These are phyloP conservation scores for Trichoderma gamsii DNA, from an alignment of 495 filamentous ascomycete species.

Conservation along the genomic window DNA sequence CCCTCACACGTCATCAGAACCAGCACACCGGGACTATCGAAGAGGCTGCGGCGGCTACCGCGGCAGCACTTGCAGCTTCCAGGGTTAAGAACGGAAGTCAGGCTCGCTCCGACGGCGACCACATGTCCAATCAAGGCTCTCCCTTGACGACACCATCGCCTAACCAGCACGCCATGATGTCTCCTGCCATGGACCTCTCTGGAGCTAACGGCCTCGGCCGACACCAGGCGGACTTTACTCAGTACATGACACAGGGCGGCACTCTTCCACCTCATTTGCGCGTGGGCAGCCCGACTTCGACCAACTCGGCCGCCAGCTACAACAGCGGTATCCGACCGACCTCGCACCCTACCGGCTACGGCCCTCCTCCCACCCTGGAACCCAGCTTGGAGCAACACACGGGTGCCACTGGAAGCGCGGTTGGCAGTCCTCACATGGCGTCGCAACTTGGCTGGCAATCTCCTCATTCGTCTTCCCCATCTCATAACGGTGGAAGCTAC, in stretches of 20 bases:
- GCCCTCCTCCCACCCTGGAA: slow-evolving; percentile 79
- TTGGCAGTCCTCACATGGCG: slow-evolving; percentile 66
- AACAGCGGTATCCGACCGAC: slow-evolving; percentile 48
- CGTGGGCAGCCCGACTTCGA: slow-evolving; percentile 61
- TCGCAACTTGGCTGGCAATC: slow-evolving; percentile 64
- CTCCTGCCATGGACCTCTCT: slow-evolving; percentile 70
- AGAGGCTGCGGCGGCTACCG: slow-evolving; percentile 83
- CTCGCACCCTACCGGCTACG: slow-evolving; percentile 76
- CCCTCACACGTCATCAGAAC: slow-evolving; percentile 90
- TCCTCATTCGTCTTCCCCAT: slow-evolving; percentile 54
- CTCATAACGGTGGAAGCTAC: slow-evolving; percentile 55
- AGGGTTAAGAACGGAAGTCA: slow-evolving; percentile 44
- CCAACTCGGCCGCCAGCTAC: slow-evolving; percentile 57
- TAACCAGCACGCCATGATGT: slow-evolving; percentile 65
- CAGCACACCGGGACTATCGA: slow-evolving; percentile 94
- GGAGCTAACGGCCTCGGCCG: slow-evolving; percentile 64
- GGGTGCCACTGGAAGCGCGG: slow-evolving; percentile 53
- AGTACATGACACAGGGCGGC: slow-evolving; percentile 59
- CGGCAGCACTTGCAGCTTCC: slow-evolving; percentile 53
- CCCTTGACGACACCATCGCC: slow-evolving; percentile 83
- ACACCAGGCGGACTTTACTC: slow-evolving; percentile 5
- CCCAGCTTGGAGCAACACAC: slow-evolving; percentile 76
- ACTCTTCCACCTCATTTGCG: slow-evolving; percentile 81
- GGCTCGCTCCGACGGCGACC: slow-evolving; percentile 68
- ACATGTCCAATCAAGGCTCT: slow-evolving; percentile 75